Evolutionary conservation across 2,329 filamentous ascomycete genomes (phyloP).

Genomic region (Ascosphaera apis): DNA sequence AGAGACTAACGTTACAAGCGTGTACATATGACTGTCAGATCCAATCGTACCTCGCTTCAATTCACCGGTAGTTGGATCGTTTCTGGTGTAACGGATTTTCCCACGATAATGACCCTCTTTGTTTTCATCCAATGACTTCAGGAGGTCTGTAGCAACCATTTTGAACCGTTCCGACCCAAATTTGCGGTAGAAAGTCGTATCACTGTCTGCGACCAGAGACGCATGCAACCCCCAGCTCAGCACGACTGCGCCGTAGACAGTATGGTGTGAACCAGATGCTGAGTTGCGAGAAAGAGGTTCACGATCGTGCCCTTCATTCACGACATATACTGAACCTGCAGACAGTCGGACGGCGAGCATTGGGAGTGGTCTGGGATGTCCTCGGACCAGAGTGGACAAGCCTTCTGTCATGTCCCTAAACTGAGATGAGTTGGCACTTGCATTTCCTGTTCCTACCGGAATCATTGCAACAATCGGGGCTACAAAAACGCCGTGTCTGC

Average conservation of each 20-base stretch:
- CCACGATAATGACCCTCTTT: conserved; percentile 34
- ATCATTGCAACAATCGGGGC: conserved; percentile 35
- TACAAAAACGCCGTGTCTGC: conserved; percentile 9
- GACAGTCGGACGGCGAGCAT: conserved; percentile 41
- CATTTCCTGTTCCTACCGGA: conserved; percentile 28
- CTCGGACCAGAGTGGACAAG: conserved; percentile 36
- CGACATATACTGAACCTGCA: conserved; percentile 25
- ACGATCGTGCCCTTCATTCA: conserved; percentile 23
- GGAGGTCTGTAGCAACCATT: conserved; percentile 57
- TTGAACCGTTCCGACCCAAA: conserved; percentile 59
- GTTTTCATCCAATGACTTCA: conserved; percentile 33
- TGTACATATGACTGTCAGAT: conserved; percentile 42
- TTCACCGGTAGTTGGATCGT: conserved; percentile 3
- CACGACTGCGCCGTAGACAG: conserved; percentile 52
- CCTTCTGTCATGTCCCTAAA: conserved; percentile 15
- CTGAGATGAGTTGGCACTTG: conserved; percentile 19
- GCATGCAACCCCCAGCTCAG: conserved; percentile 81
- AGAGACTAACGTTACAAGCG: conserved; percentile 53
- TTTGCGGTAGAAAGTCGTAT: conserved; percentile 57
- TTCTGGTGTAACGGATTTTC: conserved; percentile 22
- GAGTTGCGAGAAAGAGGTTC: conserved; percentile 6
- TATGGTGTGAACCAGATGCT: conserved; percentile 7
- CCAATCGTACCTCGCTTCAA: conserved; percentile 13
- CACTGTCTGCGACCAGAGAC: conserved; percentile 70
- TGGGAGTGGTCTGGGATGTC: conserved; percentile 32